Evolutionary conservation across 106 monocot genomes (phyloP).

Genomic region (Dioscorea dumetorum): DNA sequence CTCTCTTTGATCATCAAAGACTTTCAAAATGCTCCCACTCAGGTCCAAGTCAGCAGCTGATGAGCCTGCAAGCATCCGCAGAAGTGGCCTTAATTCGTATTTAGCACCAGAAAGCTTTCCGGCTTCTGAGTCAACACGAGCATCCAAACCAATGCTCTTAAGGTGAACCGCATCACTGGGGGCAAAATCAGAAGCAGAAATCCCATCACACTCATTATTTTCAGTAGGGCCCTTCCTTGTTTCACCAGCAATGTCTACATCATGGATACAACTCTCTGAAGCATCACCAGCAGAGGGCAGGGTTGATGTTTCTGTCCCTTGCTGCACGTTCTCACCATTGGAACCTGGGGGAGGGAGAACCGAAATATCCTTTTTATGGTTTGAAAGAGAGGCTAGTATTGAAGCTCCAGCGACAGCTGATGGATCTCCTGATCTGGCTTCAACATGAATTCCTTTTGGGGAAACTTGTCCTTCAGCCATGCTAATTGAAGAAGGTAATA

Average conservation of each 20-base stretch:
- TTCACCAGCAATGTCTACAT: slow-evolving; percentile 18
- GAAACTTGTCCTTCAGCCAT: slow-evolving; percentile 24
- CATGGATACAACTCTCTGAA: slow-evolving; percentile 14
- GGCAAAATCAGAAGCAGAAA: slow-evolving; percentile 23
- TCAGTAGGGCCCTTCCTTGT: slow-evolving; percentile 24
- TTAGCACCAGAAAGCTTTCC: slow-evolving; percentile 30
- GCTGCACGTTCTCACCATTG: slow-evolving; percentile 45
- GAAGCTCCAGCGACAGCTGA: slow-evolving; percentile 72
- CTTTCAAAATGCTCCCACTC: slow-evolving; percentile 35
- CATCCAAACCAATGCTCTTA: slow-evolving; percentile 17
- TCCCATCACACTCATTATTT: slow-evolving; percentile 20
- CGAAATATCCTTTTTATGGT: slow-evolving; percentile 41
- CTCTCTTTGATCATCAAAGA: slow-evolving; percentile 45
- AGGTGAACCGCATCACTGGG: slow-evolving; percentile 20
- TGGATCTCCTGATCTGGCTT: slow-evolving; percentile 43
- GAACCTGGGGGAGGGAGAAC: slow-evolving; percentile 30
- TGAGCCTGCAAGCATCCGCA: slow-evolving; percentile 40
- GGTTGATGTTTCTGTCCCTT: slow-evolving; percentile 23
- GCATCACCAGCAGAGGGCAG: slow-evolving; percentile 30
- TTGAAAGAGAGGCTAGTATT: slow-evolving; percentile 68
- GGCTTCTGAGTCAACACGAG: slow-evolving; percentile 25
- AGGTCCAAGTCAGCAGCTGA: slow-evolving; percentile 50
- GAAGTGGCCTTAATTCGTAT: slow-evolving; percentile 34
- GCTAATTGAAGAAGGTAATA: slow-evolving; percentile 23
- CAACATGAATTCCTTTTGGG: slow-evolving; percentile 37